Base-by-base conservation (phyloP, 352 stramenopile genomes). In the Globisporangium cederbergense region DNA sequence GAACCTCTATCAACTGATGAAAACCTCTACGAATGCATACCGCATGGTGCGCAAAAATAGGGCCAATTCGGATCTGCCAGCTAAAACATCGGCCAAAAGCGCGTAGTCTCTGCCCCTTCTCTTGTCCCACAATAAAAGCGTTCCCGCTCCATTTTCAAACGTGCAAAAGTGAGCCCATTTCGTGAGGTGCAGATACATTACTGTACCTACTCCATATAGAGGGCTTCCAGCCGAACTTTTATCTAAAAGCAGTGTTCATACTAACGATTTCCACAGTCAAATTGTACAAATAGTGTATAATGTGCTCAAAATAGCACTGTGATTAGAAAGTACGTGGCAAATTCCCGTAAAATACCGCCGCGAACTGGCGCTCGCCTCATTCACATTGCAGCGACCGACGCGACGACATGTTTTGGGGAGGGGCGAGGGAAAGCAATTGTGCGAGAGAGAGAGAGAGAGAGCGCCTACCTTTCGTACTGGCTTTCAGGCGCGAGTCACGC, bases 321-420 rank as follows among this genome's bases (percentile, higher is more conserved):
- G 16, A 18, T 11, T 49, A 49, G 42, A 16, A 49, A n/a, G 16
- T 49, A 22, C 16, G 42, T 22, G 42, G 42, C 16, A 22, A 8
- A 8, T 11, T 0, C 1, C 9, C 7, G 56, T 61, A 61, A 61
- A 61, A 5, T 61, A 51, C 40, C 13, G 5, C 0, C 42, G 3
- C n/a, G 40, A 61, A 61, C 56, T 61, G 56, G 56, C 56, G 36
- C 18, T 49, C 42, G 16, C 42, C 5, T 46, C 10, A 18, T n/a
- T 49, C 42, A 49, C 42, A 34, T 18, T 38, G 30, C 28, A 56
- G 32, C 50, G 32, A 61, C 43, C 55, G 22, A 40, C 16, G 42
- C 42, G 22, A 51, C 40, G n/a, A 58, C 52, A 40, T 25, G 22
- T 11, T 16, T 11, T 16, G 4, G 32, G 36, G 54, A 32, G 36